Percentiles rank a stretch among this genome's conserved stretches.
Conservation (phyloP, 2,329 filamentous ascomycete genomes). For the Bertia moriformis region DNA sequence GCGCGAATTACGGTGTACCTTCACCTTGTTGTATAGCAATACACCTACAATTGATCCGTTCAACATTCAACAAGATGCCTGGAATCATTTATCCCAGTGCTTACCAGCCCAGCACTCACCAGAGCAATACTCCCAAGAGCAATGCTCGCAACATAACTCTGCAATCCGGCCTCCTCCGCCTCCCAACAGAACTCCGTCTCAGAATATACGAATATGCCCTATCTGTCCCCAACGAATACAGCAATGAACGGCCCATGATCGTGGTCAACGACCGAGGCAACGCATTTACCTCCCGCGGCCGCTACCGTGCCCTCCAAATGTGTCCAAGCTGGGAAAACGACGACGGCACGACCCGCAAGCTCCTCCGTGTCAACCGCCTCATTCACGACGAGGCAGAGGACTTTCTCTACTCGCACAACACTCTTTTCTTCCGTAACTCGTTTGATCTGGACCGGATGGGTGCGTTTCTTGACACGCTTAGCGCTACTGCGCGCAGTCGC, state of each 20-base stretch:
- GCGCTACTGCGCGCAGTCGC: slow-evolving; percentile 11
- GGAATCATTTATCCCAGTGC: too few species aligned
- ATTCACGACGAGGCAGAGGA: slow-evolving; percentile 18
- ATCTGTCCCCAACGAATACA: slow-evolving; percentile 13
- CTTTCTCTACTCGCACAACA: slow-evolving; percentile 15
- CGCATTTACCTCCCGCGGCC: slow-evolving; percentile 13
- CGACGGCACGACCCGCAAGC: slow-evolving; percentile 13
- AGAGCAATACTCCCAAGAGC: too few species aligned
- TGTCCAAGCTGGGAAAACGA: slow-evolving; percentile 16
- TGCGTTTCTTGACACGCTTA: slow-evolving; percentile 15
- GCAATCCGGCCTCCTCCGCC: slow-evolving; percentile 11
- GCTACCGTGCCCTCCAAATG: slow-evolving; percentile 15
- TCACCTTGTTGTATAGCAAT: too few species aligned
- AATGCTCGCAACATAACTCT: slow-evolving; percentile 4
- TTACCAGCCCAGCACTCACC: too few species aligned
- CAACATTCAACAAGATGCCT: too few species aligned
- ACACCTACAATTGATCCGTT: too few species aligned
- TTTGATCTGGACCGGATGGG: slow-evolving; percentile 4
- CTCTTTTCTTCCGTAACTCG: slow-evolving; percentile 17
- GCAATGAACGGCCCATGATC: slow-evolving; percentile 15
- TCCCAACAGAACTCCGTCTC: background rate
- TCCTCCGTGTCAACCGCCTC: slow-evolving; percentile 15
- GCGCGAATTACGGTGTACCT: too few species aligned
- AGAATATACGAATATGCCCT: slow-evolving; percentile 1
- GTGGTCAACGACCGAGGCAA: slow-evolving; percentile 15